Conservation (phyloP, 2,329 filamentous ascomycete genomes). For the Xylariaceae sp. region DNA sequence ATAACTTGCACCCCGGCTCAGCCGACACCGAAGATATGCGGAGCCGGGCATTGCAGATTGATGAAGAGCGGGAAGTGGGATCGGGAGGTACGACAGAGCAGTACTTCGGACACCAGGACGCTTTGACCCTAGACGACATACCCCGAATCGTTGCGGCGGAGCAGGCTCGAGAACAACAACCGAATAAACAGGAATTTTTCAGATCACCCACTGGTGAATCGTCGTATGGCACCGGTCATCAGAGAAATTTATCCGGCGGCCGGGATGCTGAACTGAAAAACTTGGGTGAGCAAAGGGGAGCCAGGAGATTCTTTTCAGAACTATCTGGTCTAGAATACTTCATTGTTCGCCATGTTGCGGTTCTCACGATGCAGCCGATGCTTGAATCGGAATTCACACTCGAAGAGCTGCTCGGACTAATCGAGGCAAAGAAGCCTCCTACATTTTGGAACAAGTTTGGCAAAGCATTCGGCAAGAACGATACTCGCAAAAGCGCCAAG, state of each 20-base stretch:
- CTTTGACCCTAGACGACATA: constrained; percentile 91
- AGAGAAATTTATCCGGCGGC: constrained; percentile 53
- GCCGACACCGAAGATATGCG: constrained; percentile 54
- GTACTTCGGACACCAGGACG: constrained; percentile 85
- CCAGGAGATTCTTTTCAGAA: constrained; percentile 90
- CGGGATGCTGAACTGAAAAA: constrained; percentile 47
- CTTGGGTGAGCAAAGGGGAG: constrained; percentile 45
- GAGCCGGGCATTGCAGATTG: constrained; percentile 62
- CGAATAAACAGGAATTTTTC: constrained; percentile 66
- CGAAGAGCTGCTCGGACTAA: constrained; percentile 85
- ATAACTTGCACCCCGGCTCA: constrained; percentile 63
- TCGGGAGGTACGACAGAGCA: constrained; percentile 68
- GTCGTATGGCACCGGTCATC: constrained; percentile 61
- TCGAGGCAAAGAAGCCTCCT: constrained; percentile 80
- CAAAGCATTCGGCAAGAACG: constrained; percentile 82
- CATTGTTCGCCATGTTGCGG: constrained; percentile 90
- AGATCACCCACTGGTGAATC: constrained; percentile 53
- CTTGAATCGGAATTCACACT: constrained; percentile 87
- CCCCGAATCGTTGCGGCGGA: constrained; percentile 92
- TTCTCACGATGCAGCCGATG: constrained; percentile 89
- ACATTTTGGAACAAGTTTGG: constrained; percentile 99
- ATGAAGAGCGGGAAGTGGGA: constrained; percentile 68
- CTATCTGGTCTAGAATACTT: constrained; percentile 94
- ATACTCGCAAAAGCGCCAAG: constrained; percentile 69
- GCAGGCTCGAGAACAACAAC: constrained; percentile 84